A percentile compares a stretch with the other conserved stretches of the same genome.
Evolutionary conservation across 1,284 basidiomycete species (phyloP).

Genomic region (Agaricales sp.): DNA sequence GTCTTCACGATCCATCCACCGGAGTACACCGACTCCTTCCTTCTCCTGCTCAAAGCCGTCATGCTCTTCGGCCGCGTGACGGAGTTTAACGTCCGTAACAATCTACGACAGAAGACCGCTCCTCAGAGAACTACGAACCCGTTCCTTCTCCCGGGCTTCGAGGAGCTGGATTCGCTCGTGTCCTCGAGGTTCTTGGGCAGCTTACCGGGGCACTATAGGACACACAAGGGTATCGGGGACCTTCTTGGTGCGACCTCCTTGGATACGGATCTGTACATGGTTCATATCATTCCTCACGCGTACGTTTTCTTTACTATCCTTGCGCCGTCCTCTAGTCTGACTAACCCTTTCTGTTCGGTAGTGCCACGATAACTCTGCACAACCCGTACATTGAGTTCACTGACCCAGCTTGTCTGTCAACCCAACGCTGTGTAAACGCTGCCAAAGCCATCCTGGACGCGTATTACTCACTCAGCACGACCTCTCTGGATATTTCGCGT

Average conservation of each 20-base stretch:
- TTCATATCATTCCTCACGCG: conserved; percentile 76
- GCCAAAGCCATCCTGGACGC: conserved; percentile 61
- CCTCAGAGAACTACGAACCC: conserved; percentile 61
- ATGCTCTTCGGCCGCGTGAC: conserved; percentile 79
- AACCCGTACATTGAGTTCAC: conserved; percentile 70
- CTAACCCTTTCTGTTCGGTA: conserved; percentile 18
- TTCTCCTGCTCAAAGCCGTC: conserved; percentile 67
- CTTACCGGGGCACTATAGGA: conserved; percentile 56
- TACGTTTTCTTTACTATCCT: conserved; percentile 32
- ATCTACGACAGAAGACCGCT: conserved; percentile 45
- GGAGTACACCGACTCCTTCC: conserved; percentile 69
- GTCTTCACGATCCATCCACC: conserved; percentile 60
- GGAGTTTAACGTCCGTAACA: conserved; percentile 68
- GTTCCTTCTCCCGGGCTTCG: conserved; percentile 51
- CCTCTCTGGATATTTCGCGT: conserved; percentile 66
- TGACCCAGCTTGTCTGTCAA: conserved; percentile 52
- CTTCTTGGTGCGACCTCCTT: conserved; percentile 41
- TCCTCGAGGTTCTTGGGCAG: conserved; percentile 55
- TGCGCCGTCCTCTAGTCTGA: conserved; percentile 6
- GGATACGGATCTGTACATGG: conserved; percentile 77
- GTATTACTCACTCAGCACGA: conserved; percentile 64
- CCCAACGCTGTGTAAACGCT: conserved; percentile 59
- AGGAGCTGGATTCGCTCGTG: conserved; percentile 57
- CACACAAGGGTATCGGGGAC: conserved; percentile 48
- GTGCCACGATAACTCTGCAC: conserved; percentile 76